Conservation (phyloP, 805 yeast species). For the Sugiyamaella boreocaroliniensis region DNA sequence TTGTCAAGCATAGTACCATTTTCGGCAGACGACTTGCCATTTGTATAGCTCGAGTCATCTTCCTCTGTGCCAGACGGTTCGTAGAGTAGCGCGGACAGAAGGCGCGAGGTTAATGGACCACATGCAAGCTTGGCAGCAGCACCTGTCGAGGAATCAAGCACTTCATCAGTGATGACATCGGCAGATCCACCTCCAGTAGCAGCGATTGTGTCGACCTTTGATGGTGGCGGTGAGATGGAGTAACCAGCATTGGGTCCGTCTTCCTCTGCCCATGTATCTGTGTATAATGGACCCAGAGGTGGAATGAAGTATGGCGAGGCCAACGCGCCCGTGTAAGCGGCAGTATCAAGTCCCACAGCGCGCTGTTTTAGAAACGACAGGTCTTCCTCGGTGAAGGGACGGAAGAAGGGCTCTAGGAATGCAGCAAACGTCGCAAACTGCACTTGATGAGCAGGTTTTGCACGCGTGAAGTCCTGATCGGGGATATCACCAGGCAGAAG, state of each 20-base stretch:
- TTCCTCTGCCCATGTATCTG: conserved; percentile 81
- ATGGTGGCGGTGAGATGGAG: conserved; percentile 30
- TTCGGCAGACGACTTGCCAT: conserved; percentile 29
- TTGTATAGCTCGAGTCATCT: conserved; percentile 25
- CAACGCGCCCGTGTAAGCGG: conserved; percentile 24
- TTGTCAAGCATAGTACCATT: conserved; percentile 7
- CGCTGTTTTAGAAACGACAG: conserved; percentile 61
- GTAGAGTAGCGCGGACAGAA: conserved; percentile 67
- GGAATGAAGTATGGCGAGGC: conserved; percentile 71
- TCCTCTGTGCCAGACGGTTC: conserved; percentile 16
- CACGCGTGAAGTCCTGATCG: conserved; percentile 72
- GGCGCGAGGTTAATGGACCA: conserved; percentile 84
- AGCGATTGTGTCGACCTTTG: conserved; percentile 24
- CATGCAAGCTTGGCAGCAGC: conserved; percentile 62
- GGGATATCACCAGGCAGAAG: conserved; percentile 86
- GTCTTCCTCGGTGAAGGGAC: conserved; percentile 76
- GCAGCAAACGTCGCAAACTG: conserved; percentile 83
- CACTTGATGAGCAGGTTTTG: conserved; percentile 84
- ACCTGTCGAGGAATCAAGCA: conserved; percentile 43
- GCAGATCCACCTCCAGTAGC: conserved; percentile 5
- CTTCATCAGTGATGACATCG: conserved; percentile 51
- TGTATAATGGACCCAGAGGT: conserved; percentile 73
- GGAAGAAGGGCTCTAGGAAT: conserved; percentile 77
- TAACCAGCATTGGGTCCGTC: conserved; percentile 50
- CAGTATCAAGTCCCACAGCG: conserved; percentile 36